These are phyloP conservation scores for Trypanosoma vivax DNA, from an alignment of 208 protist species.

Conservation along the genomic window DNA sequence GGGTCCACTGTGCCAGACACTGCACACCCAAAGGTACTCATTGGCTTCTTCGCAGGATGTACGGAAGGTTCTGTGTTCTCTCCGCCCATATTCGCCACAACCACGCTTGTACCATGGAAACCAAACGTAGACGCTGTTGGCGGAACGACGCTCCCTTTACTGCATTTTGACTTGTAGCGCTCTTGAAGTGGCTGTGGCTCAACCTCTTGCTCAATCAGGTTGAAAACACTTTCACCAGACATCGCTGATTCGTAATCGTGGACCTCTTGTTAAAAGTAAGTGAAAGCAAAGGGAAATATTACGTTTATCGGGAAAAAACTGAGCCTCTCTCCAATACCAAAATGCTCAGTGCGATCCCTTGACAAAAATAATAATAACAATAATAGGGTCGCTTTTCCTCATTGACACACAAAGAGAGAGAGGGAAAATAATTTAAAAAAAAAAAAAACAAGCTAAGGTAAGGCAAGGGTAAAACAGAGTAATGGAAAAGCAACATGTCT, in stretches of 20 bases:
- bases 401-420: no score
- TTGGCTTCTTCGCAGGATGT: constrained; percentile 75
- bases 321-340: no score
- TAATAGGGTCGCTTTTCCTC: no score
- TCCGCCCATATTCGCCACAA: constrained; percentile 74
- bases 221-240: constrained; percentile 85
- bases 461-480: no score
- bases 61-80: constrained; percentile 70
- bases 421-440: no score
- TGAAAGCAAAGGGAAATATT: constrained; percentile 12
- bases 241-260: constrained; percentile 23
- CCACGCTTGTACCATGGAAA: constrained; percentile 79
- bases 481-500: no score
- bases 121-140: constrained; percentile 85
- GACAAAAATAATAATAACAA: no score
- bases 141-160: constrained; percentile 37
- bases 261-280: constrained; percentile 1
- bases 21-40: constrained; percentile 71
- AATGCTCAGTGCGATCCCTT: no score
- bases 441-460: no score
- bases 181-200: constrained; percentile 4
- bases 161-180: constrained; percentile 24
- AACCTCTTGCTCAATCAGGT: constrained; percentile 46
- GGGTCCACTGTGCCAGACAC: constrained; percentile 55
- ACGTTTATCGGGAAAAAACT: constrained; percentile 12